Evolutionary conservation across 2,329 filamentous ascomycete species (phyloP).

Genomic region (Colletotrichum magnum): DNA sequence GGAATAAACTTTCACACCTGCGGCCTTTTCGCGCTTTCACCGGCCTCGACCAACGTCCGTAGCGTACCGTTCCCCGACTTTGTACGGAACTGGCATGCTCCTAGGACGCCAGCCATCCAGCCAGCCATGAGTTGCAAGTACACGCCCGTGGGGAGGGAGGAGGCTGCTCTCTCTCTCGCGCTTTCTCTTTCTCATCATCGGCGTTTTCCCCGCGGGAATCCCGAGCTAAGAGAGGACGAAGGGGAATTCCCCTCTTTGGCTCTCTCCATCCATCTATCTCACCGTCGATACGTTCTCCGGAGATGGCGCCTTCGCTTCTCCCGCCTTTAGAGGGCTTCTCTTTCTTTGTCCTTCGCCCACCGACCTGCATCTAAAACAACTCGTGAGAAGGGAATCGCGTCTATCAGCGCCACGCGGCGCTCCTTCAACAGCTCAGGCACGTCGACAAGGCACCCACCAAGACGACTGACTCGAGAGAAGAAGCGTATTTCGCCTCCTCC

Average conservation of each 20-base stretch:
- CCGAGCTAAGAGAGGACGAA: conserved; percentile 10
- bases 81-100: conserved; percentile 27
- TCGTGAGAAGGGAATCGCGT: conserved; percentile 5
- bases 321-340: background rate
- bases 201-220: conserved; percentile 10
- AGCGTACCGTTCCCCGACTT: conserved; percentile 9
- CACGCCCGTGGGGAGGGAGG: too few species aligned
- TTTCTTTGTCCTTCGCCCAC: conserved; percentile 16
- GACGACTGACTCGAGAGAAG: background rate
- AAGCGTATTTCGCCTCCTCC: background rate
- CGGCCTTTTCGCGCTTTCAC: conserved; percentile 14
- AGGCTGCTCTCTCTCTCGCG: background rate
- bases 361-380: conserved; percentile 28
- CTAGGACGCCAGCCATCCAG: conserved; percentile 1
- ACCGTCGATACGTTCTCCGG: background rate
- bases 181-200: background rate
- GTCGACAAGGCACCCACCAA: background rate
- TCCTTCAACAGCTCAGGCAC: conserved; percentile 31
- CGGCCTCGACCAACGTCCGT: conserved; percentile 17
- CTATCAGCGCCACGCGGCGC: conserved; percentile 20
- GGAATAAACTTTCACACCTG: conserved; percentile 36
- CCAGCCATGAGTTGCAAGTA: background rate
- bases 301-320: conserved; percentile 13
- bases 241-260: too few species aligned
- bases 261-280: background rate